Conservation (phyloP, 2,329 filamentous ascomycete genomes). For the Cladorrhinum sp. region DNA sequence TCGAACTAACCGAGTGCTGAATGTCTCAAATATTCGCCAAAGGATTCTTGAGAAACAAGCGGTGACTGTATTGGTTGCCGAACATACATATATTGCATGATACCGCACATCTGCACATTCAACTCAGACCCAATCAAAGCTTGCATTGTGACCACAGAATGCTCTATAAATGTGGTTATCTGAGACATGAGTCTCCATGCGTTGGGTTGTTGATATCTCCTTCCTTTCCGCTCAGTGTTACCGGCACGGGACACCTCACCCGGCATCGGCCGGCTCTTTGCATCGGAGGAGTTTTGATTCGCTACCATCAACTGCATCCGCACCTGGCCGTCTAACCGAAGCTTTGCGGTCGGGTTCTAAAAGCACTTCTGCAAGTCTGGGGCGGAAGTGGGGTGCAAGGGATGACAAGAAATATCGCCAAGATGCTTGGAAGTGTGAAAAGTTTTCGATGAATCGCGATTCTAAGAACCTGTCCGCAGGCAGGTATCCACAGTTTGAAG, state of each 20-base stretch:
- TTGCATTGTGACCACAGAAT: too few relatives aligned
- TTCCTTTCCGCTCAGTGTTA: not conserved
- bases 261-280: not conserved
- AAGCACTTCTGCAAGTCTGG: not conserved
- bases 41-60: not conserved
- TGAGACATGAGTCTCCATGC: too few relatives aligned
- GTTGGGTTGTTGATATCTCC: too few relatives aligned
- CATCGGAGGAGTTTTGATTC: not conserved
- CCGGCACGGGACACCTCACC: not conserved
- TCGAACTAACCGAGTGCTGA: not conserved
- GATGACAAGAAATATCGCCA: not conserved
- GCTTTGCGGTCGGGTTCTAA: not conserved
- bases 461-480: not conserved
- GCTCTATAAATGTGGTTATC: too few relatives aligned
- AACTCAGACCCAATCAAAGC: too few relatives aligned
- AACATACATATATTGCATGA: not conserved
- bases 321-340: not conserved
- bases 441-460: not conserved
- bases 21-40: not conserved
- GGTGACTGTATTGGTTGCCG: not conserved
- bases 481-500: not conserved
- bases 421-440: not conserved
- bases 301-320: not conserved
- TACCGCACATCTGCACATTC: not conserved
- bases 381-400: not conserved